Conservation (phyloP, 2,329 filamentous ascomycete species). For the Clonostachys rosea region DNA sequence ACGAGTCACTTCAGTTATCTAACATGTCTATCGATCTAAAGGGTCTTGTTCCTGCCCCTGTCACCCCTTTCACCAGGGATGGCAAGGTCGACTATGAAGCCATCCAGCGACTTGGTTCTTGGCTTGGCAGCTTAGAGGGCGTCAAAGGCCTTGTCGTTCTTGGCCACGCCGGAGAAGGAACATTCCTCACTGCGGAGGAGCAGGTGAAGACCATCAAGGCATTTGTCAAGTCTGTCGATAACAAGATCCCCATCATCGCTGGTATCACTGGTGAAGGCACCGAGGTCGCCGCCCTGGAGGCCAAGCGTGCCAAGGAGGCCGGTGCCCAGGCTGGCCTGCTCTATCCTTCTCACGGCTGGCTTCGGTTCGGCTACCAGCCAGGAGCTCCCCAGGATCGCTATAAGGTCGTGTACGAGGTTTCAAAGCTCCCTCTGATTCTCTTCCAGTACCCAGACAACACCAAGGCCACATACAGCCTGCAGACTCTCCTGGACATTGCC, state of each 20-base stretch:
- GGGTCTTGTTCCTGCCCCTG: conserved; percentile 43
- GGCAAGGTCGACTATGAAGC: conserved; percentile 44
- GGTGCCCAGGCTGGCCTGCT: conserved; percentile 44
- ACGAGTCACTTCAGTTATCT: background rate
- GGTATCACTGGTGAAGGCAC: conserved; percentile 49
- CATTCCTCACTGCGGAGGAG: conserved; percentile 44
- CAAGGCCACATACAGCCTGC: conserved; percentile 44
- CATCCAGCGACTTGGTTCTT: conserved; percentile 46
- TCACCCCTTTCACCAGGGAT: conserved; percentile 44
- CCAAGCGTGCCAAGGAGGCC: conserved; percentile 42
- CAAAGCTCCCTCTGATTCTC: conserved; percentile 42
- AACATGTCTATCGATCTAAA: conserved; percentile 35
- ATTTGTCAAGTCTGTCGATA: conserved; percentile 45
- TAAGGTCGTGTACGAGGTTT: conserved; percentile 42
- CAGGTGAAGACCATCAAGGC: conserved; percentile 43
- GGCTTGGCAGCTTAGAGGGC: conserved; percentile 44
- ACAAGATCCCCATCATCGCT: conserved; percentile 44
- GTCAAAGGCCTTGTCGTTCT: conserved; percentile 48
- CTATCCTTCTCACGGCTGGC: conserved; percentile 48
- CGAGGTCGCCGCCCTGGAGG: conserved; percentile 45
- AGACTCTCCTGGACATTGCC: conserved; percentile 47
- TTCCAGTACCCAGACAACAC: conserved; percentile 51
- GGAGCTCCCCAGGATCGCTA: conserved; percentile 48
- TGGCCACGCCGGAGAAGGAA: conserved; percentile 49
- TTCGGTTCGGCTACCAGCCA: conserved; percentile 48